A percentile compares a stretch with the other conserved stretches of the same genome.
Evolutionary conservation across 345 rosid genomes (phyloP).

Genomic region (Pugionium cornutum): DNA sequence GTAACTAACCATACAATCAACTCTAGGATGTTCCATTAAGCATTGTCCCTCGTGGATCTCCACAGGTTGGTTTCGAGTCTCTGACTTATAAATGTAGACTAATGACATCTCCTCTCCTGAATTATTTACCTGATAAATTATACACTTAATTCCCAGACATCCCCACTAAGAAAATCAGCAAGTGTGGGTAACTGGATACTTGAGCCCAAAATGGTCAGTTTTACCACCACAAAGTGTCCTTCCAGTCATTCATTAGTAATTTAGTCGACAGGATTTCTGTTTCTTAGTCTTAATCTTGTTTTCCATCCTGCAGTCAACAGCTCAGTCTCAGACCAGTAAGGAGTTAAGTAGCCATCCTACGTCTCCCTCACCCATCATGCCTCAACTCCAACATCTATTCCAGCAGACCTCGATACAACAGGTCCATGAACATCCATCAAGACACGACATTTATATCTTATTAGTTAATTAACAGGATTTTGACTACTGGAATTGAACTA

Average conservation of each 20-base stretch:
- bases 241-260: not conserved
- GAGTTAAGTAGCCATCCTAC: conserved; percentile 49
- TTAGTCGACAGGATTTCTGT: not conserved
- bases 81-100: conserved; percentile 22
- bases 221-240: conserved; percentile 11
- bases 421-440: conserved; percentile 36
- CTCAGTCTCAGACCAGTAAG: conserved; percentile 57
- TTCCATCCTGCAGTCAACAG: conserved; percentile 51
- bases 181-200: conserved; percentile 90
- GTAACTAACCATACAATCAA: conserved; percentile 53
- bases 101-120: conserved; percentile 11
- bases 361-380: conserved; percentile 53
- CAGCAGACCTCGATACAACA: conserved; percentile 91
- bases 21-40: conserved; percentile 85
- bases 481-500: conserved; percentile 12
- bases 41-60: conserved; percentile 73
- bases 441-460: conserved; percentile 15
- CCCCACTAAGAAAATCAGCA: conserved; percentile 94
- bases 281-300: conserved; percentile 24
- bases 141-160: conserved; percentile 54
- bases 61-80: conserved; percentile 68
- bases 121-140: conserved; percentile 30
- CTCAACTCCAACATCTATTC: conserved; percentile 85
- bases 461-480: conserved; percentile 2
- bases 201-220: conserved; percentile 58